Evolutionary conservation across 805 yeast species (phyloP), one percentile per base, ranked within the genome.

Genomic region (Clavispora carvajalis): DNA sequence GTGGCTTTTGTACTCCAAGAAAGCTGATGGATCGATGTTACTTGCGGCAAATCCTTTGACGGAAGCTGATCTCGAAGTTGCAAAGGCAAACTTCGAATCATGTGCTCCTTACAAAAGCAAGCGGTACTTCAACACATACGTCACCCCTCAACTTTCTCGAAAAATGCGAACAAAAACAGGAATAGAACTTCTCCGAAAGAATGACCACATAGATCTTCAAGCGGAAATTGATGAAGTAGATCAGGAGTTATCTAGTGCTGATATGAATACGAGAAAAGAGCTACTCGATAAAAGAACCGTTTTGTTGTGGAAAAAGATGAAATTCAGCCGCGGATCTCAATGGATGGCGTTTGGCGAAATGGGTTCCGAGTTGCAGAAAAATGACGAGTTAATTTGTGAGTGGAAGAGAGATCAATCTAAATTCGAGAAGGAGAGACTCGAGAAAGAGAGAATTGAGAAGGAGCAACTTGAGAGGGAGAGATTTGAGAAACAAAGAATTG

Each of bases 101-200:
- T 31, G 52, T 2, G 51, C 51, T 15, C 71, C 70, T 1, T 58
- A 10, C 57, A 66, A 49, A 59, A 57, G 36, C 9, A 65, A 65
- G 44, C 49, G 60, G 37, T 69, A 69, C 45, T 69, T 69, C 57
- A 67, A 69, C 44, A 50, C 57, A 1, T 67, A 63, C 41, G 71
- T 59, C 8, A 69, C 74, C 2, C 73, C 74, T 4, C 71, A 65
- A 46, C 54, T 69, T 15, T 60, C 73, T 1, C 47, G 73, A 24
- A 59, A 59, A 36, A 68, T 69, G 73, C 65, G 54, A 39, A 57
- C 55, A 0, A 34, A 36, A n/a, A 56, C 63, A 4, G 73, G 71
- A 1, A 42, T 68, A n/a, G 54, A 44, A 0, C 54, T 47, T 22
- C 46, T 49, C 16, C 65, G 31, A 34, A 22, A 17, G 6, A 13